A percentile compares a stretch with the other conserved stretches of the same genome.
phyloP scores from a whole-genome alignment of 2,329 filamentous ascomycete genomes.

The Xylariaceae sp. region DNA sequence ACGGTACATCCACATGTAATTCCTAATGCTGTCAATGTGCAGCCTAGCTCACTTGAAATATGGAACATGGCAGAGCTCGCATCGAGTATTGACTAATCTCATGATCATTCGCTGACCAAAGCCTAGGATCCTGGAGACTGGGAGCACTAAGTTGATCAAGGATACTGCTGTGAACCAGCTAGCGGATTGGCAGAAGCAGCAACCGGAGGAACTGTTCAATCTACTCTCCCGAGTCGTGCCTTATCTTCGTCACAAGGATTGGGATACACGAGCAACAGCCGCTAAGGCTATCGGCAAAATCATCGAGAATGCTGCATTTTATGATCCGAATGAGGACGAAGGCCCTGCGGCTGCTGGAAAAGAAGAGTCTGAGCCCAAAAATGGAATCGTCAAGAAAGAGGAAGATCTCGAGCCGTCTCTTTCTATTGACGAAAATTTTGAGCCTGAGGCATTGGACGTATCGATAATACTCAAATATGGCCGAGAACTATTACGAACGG shows the following conservation, averaged over 20 bases:
- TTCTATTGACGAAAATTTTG: slow-evolving; percentile 60
- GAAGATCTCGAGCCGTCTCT: slow-evolving; percentile 48
- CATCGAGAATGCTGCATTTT: slow-evolving; percentile 78
- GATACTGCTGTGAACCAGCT: slow-evolving; percentile 96
- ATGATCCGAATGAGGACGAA: slow-evolving; percentile 82
- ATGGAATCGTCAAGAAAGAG: slow-evolving; percentile 54
- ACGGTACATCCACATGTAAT: no score
- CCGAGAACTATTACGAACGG: slow-evolving; percentile 77
- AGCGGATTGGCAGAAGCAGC: slow-evolving; percentile 95
- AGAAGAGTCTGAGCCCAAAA: slow-evolving; percentile 36
- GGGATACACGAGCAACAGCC: slow-evolving; percentile 92
- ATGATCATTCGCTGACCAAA: background rate
- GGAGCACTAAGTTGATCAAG: slow-evolving; percentile 90
- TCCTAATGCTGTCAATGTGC: no score
- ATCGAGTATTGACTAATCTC: no score
- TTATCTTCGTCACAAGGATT: slow-evolving; percentile 90
- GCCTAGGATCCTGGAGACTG: slow-evolving; percentile 88
- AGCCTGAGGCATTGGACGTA: slow-evolving; percentile 72
- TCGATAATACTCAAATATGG: slow-evolving; percentile 76
- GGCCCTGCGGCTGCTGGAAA: slow-evolving; percentile 40
- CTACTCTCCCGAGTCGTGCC: slow-evolving; percentile 90
- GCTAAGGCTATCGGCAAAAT: slow-evolving; percentile 94
- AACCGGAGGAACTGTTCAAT: slow-evolving; percentile 96
- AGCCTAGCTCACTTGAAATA: no score
- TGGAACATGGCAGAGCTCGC: no score